Percentiles rank a stretch among this genome's conserved stretches.
phyloP scores from a whole-genome alignment of 805 yeast genomes.

The Kodamaea fukazawae region DNA sequence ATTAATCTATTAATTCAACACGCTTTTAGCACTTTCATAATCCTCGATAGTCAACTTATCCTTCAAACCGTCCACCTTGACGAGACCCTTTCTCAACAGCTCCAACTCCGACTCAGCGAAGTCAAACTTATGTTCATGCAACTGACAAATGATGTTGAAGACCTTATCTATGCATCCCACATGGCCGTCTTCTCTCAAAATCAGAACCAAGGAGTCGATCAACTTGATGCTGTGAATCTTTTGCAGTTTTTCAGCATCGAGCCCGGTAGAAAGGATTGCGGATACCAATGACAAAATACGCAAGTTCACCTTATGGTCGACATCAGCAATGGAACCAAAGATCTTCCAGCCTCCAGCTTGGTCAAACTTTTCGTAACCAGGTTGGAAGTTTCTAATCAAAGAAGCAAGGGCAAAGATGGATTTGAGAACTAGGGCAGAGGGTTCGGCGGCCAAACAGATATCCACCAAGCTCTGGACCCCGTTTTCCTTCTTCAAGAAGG shows the following conservation, averaged over 20 bases:
- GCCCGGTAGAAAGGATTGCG: constrained; percentile 57
- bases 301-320: constrained; percentile 43
- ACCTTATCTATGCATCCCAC: constrained; percentile 57
- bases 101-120: constrained; percentile 45
- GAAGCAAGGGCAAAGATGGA: constrained; percentile 77
- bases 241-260: constrained; percentile 36
- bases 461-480: constrained; percentile 48
- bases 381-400: constrained; percentile 63
- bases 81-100: constrained; percentile 34
- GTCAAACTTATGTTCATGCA: constrained; percentile 40
- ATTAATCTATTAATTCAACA: constrained; percentile 15
- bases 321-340: constrained; percentile 16
- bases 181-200: constrained; percentile 36
- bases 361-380: constrained; percentile 55
- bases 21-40: constrained; percentile 47
- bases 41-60: constrained; percentile 57
- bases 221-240: constrained; percentile 39
- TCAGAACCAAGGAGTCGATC: constrained; percentile 28
- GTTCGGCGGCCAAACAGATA: constrained; percentile 26
- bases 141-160: constrained; percentile 46
- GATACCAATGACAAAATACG: constrained; percentile 57
- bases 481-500: constrained; percentile 50
- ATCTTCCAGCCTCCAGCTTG: constrained; percentile 61
- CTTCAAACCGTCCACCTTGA: constrained; percentile 38
- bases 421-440: constrained; percentile 48